These are phyloP conservation scores for Sporothrix brasiliensis DNA, from an alignment of 2,329 filamentous ascomycete genomes.

Conservation along the genomic window DNA sequence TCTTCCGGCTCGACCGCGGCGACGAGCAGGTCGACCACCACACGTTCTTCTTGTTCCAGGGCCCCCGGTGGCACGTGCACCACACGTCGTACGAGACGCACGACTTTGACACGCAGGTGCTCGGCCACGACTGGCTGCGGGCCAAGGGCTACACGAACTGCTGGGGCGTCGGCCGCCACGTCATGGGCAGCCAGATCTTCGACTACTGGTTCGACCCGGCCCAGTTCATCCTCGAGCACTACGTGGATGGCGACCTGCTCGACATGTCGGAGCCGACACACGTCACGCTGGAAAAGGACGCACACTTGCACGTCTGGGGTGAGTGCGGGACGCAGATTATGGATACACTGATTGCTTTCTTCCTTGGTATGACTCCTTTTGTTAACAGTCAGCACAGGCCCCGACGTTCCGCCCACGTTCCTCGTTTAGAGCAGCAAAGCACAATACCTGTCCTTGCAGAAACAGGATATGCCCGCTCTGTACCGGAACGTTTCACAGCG, in stretches of 20 bases:
- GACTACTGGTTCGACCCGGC: conserved; percentile 71
- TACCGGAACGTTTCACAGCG: too few species aligned
- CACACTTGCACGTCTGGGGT: conserved; percentile 53
- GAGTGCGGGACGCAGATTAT: background rate
- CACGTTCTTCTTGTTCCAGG: conserved; percentile 55
- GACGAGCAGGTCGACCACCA: conserved; percentile 54
- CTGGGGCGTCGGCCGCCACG: conserved; percentile 72
- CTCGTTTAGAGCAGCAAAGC: conserved; percentile 13
- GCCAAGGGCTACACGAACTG: conserved; percentile 64
- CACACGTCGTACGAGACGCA: conserved; percentile 71
- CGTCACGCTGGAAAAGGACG: conserved; percentile 46
- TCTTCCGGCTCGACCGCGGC: conserved; percentile 52
- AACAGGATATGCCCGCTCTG: too few species aligned
- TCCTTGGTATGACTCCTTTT: background rate
- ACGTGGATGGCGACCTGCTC: conserved; percentile 70
- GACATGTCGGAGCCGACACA: conserved; percentile 56
- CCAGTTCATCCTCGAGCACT: conserved; percentile 68
- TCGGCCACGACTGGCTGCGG: conserved; percentile 70
- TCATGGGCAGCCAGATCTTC: conserved; percentile 71
- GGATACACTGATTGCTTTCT: too few species aligned
- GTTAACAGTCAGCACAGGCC: conserved; percentile 27
- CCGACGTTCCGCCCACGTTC: conserved; percentile 35
- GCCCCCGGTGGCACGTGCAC: conserved; percentile 59
- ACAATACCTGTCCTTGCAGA: too few species aligned
- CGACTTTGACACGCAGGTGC: conserved; percentile 69